phyloP scores from a whole-genome alignment of 352 stramenopile genomes.

The Globisporangium spiculum region DNA sequence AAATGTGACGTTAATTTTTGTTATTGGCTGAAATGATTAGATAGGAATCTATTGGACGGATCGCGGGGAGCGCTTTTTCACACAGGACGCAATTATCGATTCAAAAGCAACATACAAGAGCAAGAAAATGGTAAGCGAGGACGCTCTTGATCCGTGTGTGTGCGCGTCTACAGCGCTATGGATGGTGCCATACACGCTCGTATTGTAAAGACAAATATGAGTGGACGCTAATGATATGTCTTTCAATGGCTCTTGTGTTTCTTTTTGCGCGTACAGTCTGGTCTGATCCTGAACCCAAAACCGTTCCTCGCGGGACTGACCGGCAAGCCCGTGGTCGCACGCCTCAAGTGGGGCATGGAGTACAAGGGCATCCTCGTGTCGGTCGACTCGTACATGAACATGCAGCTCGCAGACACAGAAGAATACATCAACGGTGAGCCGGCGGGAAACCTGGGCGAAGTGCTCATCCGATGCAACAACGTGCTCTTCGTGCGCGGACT shows the following conservation, averaged over 20 bases:
- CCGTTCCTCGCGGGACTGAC: constrained; percentile 93
- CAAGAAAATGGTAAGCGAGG: constrained; percentile 17
- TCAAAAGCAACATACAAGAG: constrained; percentile 2
- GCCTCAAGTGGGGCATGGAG: constrained; percentile 99
- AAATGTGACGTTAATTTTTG: neutral
- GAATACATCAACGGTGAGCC: constrained; percentile 98
- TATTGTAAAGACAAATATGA: neutral
- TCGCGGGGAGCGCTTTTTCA: constrained; percentile 8
- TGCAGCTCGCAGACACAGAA: constrained; percentile 96
- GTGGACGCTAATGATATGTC: neutral
- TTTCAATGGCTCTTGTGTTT: neutral
- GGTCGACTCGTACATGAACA: constrained; percentile 99
- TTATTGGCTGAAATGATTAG: constrained; percentile 10
- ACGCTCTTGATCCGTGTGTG: neutral
- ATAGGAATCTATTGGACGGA: constrained; percentile 11
- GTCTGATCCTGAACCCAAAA: constrained; percentile 94
- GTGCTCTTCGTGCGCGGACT: constrained; percentile 95
- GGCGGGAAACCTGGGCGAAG: constrained; percentile 96
- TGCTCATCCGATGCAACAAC: constrained; percentile 99
- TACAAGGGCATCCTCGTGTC: constrained; percentile 95
- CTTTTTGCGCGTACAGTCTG: constrained; percentile 44
- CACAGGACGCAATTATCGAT: constrained; percentile 4
- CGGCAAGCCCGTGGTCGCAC: constrained; percentile 95
- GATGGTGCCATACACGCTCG: neutral
- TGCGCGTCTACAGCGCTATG: neutral